These are phyloP conservation scores for Ocimum tenuiflorum DNA, from an alignment of 257 asterid species.

Conservation along the genomic window DNA sequence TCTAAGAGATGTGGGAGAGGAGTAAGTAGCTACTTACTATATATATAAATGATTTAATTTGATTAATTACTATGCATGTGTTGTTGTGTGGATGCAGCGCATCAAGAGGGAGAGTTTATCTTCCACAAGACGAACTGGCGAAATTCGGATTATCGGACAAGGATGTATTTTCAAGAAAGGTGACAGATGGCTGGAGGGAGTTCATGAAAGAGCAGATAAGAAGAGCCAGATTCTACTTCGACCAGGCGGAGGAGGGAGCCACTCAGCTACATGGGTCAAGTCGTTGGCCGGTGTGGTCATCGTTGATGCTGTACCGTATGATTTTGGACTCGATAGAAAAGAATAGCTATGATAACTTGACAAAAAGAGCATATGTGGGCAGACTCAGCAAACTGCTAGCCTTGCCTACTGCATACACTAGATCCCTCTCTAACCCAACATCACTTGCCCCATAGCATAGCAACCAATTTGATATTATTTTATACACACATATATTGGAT, in stretches of 20 bases:
- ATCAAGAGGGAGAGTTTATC: conserved; percentile 70
- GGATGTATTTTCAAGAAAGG: conserved; percentile 60
- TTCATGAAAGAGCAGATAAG: conserved; percentile 72
- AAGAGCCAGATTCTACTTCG: conserved; percentile 69
- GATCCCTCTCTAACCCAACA: conserved; percentile 34
- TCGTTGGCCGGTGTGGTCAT: conserved; percentile 96
- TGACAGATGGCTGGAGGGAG: conserved; percentile 57
- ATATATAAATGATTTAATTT: background rate
- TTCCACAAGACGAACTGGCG: conserved; percentile 74
- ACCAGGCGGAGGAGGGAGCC: conserved; percentile 69
- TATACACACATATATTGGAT: background rate
- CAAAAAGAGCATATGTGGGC: conserved; percentile 71
- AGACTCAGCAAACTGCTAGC: conserved; percentile 52
- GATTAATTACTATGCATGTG: too few relatives aligned
- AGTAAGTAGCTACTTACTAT: conserved; percentile 41
- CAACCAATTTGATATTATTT: background rate
- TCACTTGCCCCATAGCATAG: background rate
- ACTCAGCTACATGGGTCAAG: conserved; percentile 70
- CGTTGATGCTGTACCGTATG: conserved; percentile 58
- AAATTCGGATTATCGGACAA: conserved; percentile 49
- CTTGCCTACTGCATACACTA: conserved; percentile 58
- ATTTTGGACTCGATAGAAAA: conserved; percentile 63
- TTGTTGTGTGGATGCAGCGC: conserved; percentile 35
- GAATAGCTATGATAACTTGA: conserved; percentile 62
- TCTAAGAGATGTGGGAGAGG: conserved; percentile 82